Evolutionary conservation across 108 stramenopile species (phyloP), one percentile per base, ranked within the genome.

Genomic region (Tribonema minus): DNA sequence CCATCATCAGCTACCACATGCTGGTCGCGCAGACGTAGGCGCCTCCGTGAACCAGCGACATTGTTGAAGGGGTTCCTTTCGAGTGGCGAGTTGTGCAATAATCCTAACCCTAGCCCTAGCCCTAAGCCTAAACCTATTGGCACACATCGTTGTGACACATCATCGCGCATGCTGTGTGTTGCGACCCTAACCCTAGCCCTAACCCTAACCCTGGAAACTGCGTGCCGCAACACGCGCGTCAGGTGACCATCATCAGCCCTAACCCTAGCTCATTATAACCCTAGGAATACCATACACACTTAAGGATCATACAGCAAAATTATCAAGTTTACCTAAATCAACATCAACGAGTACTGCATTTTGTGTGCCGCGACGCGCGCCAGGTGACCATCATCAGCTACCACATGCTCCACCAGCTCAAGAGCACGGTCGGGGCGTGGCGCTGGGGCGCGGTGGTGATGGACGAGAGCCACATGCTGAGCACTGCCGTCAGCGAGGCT

Each of bases 401-500:
- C 61, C 37, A 66, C 40, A 82, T 82, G 81, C 66, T 82, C 39
- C 33, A 71, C 37, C 68, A 37, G 26, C 67, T 82, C 70, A 37
- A 75, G 5, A 61, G 32, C 34, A 61, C 36, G 30, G 27, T 79
- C 27, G 77, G 77, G n/a, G 59, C 41, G 40, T 40, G 68, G 37
- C 37, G 41, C 0, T 79, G 77, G 77, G 68, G 68, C n/a, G 77
- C 68, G 59, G 77, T 79, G 27, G 92, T 96, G 68, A 92, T 95
- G 6, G 98, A 99, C 82, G 98, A 99, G 82, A 89, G 87, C 37
- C 98, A 99, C 82, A 93, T 91, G 86, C 87, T 99, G 28, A 95
- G 95, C 74, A 94, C 90, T 32, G 41, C 4, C 30, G 40, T 20
- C 35, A 67, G 67, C 25, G 30, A 15, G 35, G 12, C 3, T 26